A percentile compares a stretch with the other conserved stretches of the same genome.
Evolutionary conservation across 768 basidiomycete genomes (phyloP).

Genomic region (Naganishia vishniacii): DNA sequence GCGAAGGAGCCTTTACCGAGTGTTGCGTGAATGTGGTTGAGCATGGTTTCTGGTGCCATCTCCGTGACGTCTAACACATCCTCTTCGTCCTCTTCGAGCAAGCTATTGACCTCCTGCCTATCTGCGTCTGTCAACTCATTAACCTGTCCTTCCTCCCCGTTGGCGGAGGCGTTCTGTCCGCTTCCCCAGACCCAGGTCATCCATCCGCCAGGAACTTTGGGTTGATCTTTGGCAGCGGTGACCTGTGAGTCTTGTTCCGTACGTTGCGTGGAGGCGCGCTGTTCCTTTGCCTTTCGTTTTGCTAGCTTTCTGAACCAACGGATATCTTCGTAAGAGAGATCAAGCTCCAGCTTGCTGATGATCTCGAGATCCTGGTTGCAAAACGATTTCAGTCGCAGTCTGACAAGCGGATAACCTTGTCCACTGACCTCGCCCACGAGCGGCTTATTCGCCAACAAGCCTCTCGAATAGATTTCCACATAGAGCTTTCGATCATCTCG

Average conservation of each 20-base stretch:
- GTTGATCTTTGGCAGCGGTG: conserved; percentile 2
- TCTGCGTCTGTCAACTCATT: conserved; percentile 75
- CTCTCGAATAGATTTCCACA: conserved; percentile 70
- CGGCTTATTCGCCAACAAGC: conserved; percentile 53
- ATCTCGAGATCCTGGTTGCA: conserved; percentile 37
- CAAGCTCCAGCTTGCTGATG: conserved; percentile 67
- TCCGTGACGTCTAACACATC: conserved; percentile 66
- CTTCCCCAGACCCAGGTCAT: conserved; percentile 72
- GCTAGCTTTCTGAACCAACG: conserved; percentile 96
- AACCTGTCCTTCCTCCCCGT: conserved; percentile 50
- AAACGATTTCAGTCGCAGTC: neutral
- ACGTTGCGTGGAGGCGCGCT: conserved; percentile 62
- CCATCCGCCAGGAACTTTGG: conserved; percentile 44
- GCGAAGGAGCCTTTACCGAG: conserved; percentile 84
- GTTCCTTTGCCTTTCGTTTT: conserved; percentile 80
- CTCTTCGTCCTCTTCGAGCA: conserved; percentile 83
- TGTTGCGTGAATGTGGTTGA: conserved; percentile 66
- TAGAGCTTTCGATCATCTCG: conserved; percentile 81
- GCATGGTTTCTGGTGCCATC: conserved; percentile 70
- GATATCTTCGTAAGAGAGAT: conserved; percentile 87
- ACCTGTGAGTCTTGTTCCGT: conserved; percentile 53
- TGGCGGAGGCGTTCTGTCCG: conserved; percentile 53
- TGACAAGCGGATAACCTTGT: conserved; percentile 1
- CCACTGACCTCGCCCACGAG: conserved; percentile 56
- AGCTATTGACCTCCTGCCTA: conserved; percentile 78